phyloP scores from a whole-genome alignment of 2,329 filamentous ascomycete species.

The Endoconidiophora laricicola region DNA sequence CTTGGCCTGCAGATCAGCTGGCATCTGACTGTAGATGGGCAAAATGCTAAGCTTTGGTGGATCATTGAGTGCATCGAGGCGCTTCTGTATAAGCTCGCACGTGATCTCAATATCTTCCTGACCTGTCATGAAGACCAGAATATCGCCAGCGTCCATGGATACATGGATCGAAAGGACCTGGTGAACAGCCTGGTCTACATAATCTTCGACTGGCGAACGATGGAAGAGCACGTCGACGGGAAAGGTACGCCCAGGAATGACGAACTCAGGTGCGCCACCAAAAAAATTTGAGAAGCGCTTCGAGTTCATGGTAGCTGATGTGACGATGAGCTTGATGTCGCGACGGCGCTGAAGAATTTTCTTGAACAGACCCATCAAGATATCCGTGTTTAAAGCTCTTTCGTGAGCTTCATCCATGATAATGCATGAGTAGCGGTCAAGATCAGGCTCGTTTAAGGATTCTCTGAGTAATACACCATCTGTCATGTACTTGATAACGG shows the following conservation, averaged over 20 bases:
- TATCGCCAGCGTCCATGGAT: constrained; percentile 82
- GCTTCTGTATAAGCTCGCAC: constrained; percentile 79
- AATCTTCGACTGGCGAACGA: constrained; percentile 87
- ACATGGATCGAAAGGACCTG: constrained; percentile 93
- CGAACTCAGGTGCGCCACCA: constrained; percentile 88
- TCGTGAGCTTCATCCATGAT: constrained; percentile 99
- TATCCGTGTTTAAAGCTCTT: constrained; percentile 87
- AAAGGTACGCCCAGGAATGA: constrained; percentile 89
- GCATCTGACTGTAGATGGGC: constrained; percentile 99
- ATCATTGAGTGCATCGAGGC: constrained; percentile 77
- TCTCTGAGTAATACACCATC: constrained; percentile 90
- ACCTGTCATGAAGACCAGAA: constrained; percentile 97
- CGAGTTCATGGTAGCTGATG: constrained; percentile 96
- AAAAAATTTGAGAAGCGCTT: constrained; percentile 94
- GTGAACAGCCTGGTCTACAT: constrained; percentile 91
- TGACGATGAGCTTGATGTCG: constrained; percentile 92
- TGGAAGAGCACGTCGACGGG: constrained; percentile 95
- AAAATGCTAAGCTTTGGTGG: constrained; percentile 87
- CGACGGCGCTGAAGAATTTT: constrained; percentile 81
- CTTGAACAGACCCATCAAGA: constrained; percentile 93
- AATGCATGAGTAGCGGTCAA: constrained; percentile 93
- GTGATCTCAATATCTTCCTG: constrained; percentile 97
- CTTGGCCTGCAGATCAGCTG: constrained; percentile 89
- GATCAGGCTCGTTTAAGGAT: constrained; percentile 76
- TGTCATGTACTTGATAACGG: constrained; percentile 97